Conservation (phyloP, 2,329 filamentous ascomycete genomes). For the Fusarium euwallaceae region DNA sequence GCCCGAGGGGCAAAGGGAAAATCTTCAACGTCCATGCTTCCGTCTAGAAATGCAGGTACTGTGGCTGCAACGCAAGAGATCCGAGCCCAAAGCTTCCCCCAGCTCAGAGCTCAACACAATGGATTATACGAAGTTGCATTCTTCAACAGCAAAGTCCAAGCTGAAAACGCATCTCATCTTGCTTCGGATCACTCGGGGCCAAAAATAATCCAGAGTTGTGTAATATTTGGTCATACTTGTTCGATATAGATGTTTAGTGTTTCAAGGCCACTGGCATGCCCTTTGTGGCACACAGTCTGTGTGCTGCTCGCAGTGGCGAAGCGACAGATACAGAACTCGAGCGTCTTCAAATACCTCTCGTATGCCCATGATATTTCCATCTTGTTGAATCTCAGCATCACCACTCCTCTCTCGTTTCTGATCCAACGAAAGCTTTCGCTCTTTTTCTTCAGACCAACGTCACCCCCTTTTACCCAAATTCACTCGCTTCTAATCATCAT, state of each 20-base stretch:
- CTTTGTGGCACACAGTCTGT: neutral
- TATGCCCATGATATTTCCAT: neutral
- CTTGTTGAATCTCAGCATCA: neutral
- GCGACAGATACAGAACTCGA: neutral
- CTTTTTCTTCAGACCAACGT: neutral
- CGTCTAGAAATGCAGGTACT: neutral
- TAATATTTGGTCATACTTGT: neutral
- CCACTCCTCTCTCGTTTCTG: conserved; percentile 9
- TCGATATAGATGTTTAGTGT: neutral
- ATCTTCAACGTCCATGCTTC: neutral
- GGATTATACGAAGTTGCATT: neutral
- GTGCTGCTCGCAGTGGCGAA: neutral
- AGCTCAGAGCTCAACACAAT: neutral
- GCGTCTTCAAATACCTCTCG: conserved; percentile 5
- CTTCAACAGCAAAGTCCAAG: neutral
- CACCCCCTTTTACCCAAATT: neutral
- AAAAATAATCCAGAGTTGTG: neutral
- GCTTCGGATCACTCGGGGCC: neutral
- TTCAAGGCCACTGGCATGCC: neutral
- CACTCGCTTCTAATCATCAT: conserved; percentile 2
- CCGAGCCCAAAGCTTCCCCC: neutral
- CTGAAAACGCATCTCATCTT: neutral
- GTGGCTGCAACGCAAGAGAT: neutral
- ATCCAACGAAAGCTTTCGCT: neutral
- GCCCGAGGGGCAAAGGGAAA: neutral